A percentile compares a stretch with the other conserved stretches of the same genome.
Evolutionary conservation across 2,329 filamentous ascomycete genomes (phyloP).

Genomic region (Grosmannia clavigera): DNA sequence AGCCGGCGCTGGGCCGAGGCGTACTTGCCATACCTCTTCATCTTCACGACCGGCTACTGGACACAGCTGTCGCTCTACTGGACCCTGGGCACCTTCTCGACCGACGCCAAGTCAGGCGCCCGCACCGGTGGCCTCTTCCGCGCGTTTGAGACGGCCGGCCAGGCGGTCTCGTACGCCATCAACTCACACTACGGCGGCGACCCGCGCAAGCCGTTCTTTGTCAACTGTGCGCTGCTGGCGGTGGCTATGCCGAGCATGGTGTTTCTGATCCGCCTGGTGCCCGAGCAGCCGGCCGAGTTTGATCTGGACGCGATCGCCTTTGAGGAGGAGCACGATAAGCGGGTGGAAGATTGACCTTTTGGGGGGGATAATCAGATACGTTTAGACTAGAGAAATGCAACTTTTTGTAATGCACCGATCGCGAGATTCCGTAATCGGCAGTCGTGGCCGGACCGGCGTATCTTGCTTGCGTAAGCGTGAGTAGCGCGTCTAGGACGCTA

Average conservation of each 20-base stretch:
- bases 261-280: background rate
- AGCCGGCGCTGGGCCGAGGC: background rate
- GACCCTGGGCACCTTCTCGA: constrained; percentile 1
- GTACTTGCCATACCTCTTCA: background rate
- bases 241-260: background rate
- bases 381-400: too few relatives aligned
- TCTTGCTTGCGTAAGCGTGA: too few relatives aligned
- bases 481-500: too few relatives aligned
- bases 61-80: constrained; percentile 4
- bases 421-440: too few relatives aligned
- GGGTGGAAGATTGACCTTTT: background rate
- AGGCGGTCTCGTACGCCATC: constrained; percentile 4
- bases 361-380: too few relatives aligned
- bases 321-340: background rate
- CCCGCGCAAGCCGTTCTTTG: background rate
- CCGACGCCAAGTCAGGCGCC: background rate
- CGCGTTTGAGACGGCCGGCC: constrained; percentile 2
- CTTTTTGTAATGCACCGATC: too few relatives aligned
- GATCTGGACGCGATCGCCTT: background rate
- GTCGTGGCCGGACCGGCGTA: too few relatives aligned
- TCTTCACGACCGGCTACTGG: constrained; percentile 1
- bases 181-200: constrained; percentile 2
- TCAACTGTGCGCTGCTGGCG: background rate
- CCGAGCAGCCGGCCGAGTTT: constrained; percentile 1
- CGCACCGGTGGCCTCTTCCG: constrained; percentile 3